phyloP scores from a whole-genome alignment of 2,329 filamentous ascomycete species.

The Aspergillus thermomutatus region DNA sequence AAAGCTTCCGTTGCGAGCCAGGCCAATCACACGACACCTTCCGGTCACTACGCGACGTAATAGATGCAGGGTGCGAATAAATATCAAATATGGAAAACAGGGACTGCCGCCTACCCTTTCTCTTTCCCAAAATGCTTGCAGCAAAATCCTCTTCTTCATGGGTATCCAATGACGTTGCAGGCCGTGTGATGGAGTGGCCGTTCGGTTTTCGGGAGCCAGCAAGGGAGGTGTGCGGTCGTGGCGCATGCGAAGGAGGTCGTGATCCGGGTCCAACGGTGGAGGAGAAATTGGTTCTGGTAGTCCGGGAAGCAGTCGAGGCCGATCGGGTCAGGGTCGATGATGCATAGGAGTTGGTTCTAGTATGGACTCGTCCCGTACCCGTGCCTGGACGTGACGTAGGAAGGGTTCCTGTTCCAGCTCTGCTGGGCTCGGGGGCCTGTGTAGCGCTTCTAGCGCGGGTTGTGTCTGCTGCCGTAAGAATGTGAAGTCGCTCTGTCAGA shows the following conservation, averaged over 20 bases:
- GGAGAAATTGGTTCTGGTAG: conserved; percentile 51
- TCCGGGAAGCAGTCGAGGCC: conserved; percentile 43
- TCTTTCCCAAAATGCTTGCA: conserved; percentile 41
- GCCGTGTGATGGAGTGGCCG: conserved; percentile 39
- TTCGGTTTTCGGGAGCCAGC: conserved; percentile 49
- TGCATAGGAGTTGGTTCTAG: conserved; percentile 33
- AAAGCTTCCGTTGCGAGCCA: not conserved
- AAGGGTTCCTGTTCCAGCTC: conserved; percentile 21
- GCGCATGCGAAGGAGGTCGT: conserved; percentile 45
- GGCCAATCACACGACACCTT: not conserved
- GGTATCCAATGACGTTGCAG: conserved; percentile 42
- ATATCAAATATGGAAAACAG: conserved; percentile 25
- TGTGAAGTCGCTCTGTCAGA: conserved; percentile 15
- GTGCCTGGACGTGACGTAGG: conserved; percentile 28
- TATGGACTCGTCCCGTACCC: conserved; percentile 43
- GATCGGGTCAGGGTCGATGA: conserved; percentile 37
- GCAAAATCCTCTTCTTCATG: conserved; percentile 35
- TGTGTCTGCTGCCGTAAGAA: conserved; percentile 41
- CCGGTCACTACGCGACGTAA: not conserved
- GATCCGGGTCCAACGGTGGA: conserved; percentile 55
- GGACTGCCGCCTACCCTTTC: conserved; percentile 51
- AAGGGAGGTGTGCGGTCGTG: conserved; percentile 53
- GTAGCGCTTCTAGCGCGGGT: conserved; percentile 47
- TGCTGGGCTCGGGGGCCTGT: conserved; percentile 45
- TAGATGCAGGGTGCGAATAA: not conserved